Conservation (phyloP, 805 yeast genomes). For the Candida oleophila region DNA sequence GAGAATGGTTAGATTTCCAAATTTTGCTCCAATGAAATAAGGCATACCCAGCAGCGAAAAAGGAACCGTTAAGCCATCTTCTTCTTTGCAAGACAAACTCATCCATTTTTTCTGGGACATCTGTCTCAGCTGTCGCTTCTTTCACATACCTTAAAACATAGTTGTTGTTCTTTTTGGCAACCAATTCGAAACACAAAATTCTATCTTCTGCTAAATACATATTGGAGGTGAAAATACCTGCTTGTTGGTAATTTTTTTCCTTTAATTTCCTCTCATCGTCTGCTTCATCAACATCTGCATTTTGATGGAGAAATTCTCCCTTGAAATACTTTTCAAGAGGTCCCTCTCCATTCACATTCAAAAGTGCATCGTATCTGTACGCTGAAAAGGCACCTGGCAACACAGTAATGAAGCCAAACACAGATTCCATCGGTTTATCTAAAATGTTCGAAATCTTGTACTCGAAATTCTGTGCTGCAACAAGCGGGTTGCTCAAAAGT, state of each 20-base stretch:
- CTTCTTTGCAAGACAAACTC: conserved; percentile 95
- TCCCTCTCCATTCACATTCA: conserved; percentile 69
- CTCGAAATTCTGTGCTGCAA: conserved; percentile 96
- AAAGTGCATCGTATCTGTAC: conserved; percentile 78
- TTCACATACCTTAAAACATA: conserved; percentile 87
- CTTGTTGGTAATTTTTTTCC: conserved; percentile 37
- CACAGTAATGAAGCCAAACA: conserved; percentile 91
- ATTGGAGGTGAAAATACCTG: conserved; percentile 86
- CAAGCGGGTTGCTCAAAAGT: conserved; percentile 73
- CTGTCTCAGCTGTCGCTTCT: conserved; percentile 88
- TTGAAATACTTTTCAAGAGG: conserved; percentile 89
- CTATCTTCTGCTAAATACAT: conserved; percentile 98
- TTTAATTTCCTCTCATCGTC: conserved; percentile 40
- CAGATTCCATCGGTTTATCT: conserved; percentile 94
- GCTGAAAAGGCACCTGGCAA: conserved; percentile 98
- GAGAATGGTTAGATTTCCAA: conserved; percentile 86
- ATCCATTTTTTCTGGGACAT: conserved; percentile 93
- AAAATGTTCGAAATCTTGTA: conserved; percentile 92
- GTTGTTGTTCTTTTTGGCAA: conserved; percentile 71
- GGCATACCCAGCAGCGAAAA: conserved; percentile 93
- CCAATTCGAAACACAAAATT: conserved; percentile 89
- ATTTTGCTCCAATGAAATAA: conserved; percentile 82
- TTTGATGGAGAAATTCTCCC: conserved; percentile 80
- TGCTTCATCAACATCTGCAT: conserved; percentile 29
- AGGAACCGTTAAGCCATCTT: conserved; percentile 97